Percentiles rank a stretch among this genome's conserved stretches.
These are phyloP conservation scores for Solidago caesia DNA, from an alignment of 129 eudicot genomes.

Conservation along the genomic window DNA sequence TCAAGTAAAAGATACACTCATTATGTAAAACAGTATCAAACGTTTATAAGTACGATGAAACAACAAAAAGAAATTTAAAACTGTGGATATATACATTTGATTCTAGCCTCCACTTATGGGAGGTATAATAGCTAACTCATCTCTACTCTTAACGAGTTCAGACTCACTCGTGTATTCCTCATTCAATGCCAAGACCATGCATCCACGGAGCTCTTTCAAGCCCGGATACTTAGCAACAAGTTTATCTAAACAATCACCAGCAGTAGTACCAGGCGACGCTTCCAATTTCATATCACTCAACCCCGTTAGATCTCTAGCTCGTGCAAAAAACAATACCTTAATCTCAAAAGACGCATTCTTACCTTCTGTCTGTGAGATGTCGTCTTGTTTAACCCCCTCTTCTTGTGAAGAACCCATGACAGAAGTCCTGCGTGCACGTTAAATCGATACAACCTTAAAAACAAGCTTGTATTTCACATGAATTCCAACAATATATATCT, in stretches of 20 bases:
- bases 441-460: background rate
- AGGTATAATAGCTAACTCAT: slow-evolving; percentile 95
- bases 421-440: slow-evolving; percentile 4
- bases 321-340: slow-evolving; percentile 84
- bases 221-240: slow-evolving; percentile 59
- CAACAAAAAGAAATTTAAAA: background rate
- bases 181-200: slow-evolving; percentile 84
- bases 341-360: slow-evolving; percentile 36
- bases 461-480: background rate
- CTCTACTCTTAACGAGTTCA: slow-evolving; percentile 60
- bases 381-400: slow-evolving; percentile 18
- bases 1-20: background rate
- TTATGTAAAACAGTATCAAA: background rate
- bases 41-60: slow-evolving; percentile 5
- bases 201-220: slow-evolving; percentile 71
- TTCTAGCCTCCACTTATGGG: slow-evolving; percentile 89
- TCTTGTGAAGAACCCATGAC: slow-evolving; percentile 28
- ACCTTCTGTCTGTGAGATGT: slow-evolving; percentile 8
- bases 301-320: slow-evolving; percentile 94
- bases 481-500: background rate
- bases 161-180: slow-evolving; percentile 86
- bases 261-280: slow-evolving; percentile 67
- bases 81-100: background rate
- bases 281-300: slow-evolving; percentile 57
- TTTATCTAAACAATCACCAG: slow-evolving; percentile 69